Conservation (phyloP, 768 basidiomycete species). For the Naganishia onofrii region DNA sequence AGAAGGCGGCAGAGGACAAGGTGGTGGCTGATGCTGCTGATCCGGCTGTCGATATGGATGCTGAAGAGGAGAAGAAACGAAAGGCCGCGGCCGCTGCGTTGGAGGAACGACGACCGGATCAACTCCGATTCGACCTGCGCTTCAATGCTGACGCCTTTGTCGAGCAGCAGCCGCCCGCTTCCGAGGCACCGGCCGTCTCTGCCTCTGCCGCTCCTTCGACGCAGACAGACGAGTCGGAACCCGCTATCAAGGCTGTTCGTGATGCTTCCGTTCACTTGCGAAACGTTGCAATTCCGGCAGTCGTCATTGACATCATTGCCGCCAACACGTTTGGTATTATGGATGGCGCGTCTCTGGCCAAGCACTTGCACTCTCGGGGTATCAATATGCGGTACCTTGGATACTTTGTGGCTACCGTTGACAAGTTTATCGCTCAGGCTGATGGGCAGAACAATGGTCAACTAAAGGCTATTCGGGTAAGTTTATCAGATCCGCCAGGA, state of each 20-base stretch:
- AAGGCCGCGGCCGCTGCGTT: slow-evolving; percentile 16
- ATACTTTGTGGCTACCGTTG: slow-evolving; percentile 47
- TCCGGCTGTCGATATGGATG: slow-evolving; percentile 5
- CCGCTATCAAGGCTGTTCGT: slow-evolving; percentile 54
- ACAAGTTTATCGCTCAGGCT: slow-evolving; percentile 40
- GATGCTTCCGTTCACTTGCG: slow-evolving; percentile 54
- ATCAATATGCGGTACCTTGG: slow-evolving; percentile 58
- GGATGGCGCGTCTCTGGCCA: slow-evolving; percentile 53
- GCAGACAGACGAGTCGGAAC: slow-evolving; percentile 51
- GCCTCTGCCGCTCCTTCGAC: slow-evolving; percentile 36
- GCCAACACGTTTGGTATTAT: slow-evolving; percentile 46
- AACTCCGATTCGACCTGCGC: slow-evolving; percentile 49
- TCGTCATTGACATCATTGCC: slow-evolving; percentile 51
- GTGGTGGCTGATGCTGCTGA: slow-evolving; percentile 1
- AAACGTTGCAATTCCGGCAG: slow-evolving; percentile 48
- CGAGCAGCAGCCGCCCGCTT: slow-evolving; percentile 41
- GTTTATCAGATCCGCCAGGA: neutral
- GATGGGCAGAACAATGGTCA: slow-evolving; percentile 41
- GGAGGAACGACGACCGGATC: slow-evolving; percentile 16
- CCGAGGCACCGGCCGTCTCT: slow-evolving; percentile 17
- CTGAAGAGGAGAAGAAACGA: slow-evolving; percentile 38
- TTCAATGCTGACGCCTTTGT: slow-evolving; percentile 57
- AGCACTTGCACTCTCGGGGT: slow-evolving; percentile 52
- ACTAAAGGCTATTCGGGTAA: slow-evolving; percentile 45
- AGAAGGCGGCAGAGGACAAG: slow-evolving; percentile 30